Base-by-base conservation (phyloP, 2,329 filamentous ascomycete species). In the Endoconidiophora laricicola region DNA sequence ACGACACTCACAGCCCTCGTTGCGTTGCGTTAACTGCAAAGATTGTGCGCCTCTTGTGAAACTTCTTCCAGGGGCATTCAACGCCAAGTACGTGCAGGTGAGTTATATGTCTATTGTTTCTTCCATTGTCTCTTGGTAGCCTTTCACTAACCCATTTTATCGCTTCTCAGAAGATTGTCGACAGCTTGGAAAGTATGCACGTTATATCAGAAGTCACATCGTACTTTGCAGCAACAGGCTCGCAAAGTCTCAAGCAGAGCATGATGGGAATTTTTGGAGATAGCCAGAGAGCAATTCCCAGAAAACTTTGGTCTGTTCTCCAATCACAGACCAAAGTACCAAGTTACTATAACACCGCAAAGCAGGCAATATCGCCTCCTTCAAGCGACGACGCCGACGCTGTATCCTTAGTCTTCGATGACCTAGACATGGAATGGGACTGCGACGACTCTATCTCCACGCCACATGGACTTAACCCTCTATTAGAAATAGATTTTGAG, bases 11-110 rank as follows among this genome's bases (percentile, higher is more conserved):
- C 18, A 33, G 16, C 20, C 22, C 18, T 46, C 18, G 23, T 16
- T 46, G 29, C 52, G 40, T 59, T 57, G 49, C 60, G 60, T 33
- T 6, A 49, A 47, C 22, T 9, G 16, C n/a, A 50, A 37, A n/a
- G 41, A 43, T n/a, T 33, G 14, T 24, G 23, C 50, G 12, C 44
- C 52, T n/a, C 20, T 54, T 20, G 24, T 48, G n/a, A 50, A 48
- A 14, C 43, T 54, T 18, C 20, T 54, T 20, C 52, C 52, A 20
- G 52, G 42, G 12, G 52, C 48, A 12, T 54, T 54, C 41, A 54
- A 54, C 24, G 9, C 40, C 10, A 23, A 40, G 10, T 54, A 54
- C 40, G 29, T 50, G 26, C 42, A 48, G 36, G 52, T 46, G 22
- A 26, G 52, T 48, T 16, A n/a, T 41, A 12, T 26, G 7, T 36